Evolutionary conservation across 768 basidiomycete genomes (phyloP), one percentile per base, ranked within the genome.

Genomic region (Panaeolus cyanescens): DNA sequence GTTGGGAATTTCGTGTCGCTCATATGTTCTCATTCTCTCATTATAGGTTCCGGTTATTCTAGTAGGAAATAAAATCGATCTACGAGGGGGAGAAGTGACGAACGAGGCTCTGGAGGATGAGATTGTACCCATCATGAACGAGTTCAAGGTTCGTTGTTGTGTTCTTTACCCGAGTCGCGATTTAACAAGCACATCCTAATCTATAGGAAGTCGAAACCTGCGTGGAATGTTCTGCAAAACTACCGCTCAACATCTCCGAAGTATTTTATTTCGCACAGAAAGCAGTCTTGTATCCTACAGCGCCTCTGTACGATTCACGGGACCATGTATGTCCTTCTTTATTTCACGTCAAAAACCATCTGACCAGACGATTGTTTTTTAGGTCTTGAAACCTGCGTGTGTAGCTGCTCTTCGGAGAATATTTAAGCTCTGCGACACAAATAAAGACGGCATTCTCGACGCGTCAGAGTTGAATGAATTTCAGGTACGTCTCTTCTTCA

Each of bases 261-360:
- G 95, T 99, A 31, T 95, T 99, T 79, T 98, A 96, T 75, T 98
- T 98, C 74, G 96, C 96, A 1, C 96, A 97, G 75, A 98, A 97
- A 72, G 96, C 96, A 12, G 96, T 99, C 32, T 79, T 98, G 10
- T 95, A 99, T 71, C 96, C 96, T 2, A 96, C 95, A 1, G 96
- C 96, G 5, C 96, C 96, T 5, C 79, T 99, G 19, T 99, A 99
- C 72, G 96, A 99, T 72, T 96, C 95, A 1, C 79, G 95, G 70
- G 94, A 98, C 68, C 96, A 98, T 75, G 93, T 93, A 70, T 61
- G 91, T 63, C 4, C 19, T 28, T 40, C 36, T 63, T 34, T 33
- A 12, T 58, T 59, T 28, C n/a, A n/a, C 57, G 39, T 32, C 39
- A 19, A 61, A 55, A 42, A 45, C 66, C 17, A 37, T 64, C 67